Conservation (phyloP, 768 basidiomycete genomes). For the Termitomyces sp. region DNA sequence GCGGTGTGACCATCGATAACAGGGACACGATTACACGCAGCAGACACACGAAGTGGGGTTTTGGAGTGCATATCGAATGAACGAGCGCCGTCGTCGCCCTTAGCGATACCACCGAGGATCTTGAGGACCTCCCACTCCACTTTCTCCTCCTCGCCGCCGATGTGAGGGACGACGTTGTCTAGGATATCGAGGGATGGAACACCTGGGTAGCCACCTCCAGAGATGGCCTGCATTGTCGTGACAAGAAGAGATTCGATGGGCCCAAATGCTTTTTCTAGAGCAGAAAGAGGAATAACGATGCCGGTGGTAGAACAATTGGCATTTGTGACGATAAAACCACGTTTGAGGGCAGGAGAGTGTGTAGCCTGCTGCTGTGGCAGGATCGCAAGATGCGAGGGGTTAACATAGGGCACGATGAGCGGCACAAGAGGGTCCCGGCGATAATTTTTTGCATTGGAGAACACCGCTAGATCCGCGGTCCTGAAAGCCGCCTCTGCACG, state of each 20-base stretch:
- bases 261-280: constrained; percentile 87
- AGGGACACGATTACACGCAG: constrained; percentile 91
- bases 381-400: constrained; percentile 80
- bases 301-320: constrained; percentile 98
- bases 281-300: constrained; percentile 84
- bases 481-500: constrained; percentile 79
- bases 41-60: constrained; percentile 86
- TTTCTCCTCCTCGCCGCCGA: constrained; percentile 93
- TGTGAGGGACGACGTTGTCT: constrained; percentile 95
- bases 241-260: constrained; percentile 90
- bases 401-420: constrained; percentile 95
- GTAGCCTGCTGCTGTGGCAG: constrained; percentile 76
- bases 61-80: constrained; percentile 82
- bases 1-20: constrained; percentile 95
- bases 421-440: constrained; percentile 90
- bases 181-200: constrained; percentile 86
- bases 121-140: constrained; percentile 99
- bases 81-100: constrained; percentile 49
- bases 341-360: constrained; percentile 63
- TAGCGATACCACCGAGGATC: constrained; percentile 82
- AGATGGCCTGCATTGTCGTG: constrained; percentile 97
- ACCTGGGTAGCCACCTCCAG: constrained; percentile 97
- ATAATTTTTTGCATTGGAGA: constrained; percentile 97
- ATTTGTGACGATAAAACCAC: constrained; percentile 96
- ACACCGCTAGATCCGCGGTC: constrained; percentile 83